Evolutionary conservation across 208 protist species (phyloP).

Genomic region (Trypanosomatidae sp.): DNA sequence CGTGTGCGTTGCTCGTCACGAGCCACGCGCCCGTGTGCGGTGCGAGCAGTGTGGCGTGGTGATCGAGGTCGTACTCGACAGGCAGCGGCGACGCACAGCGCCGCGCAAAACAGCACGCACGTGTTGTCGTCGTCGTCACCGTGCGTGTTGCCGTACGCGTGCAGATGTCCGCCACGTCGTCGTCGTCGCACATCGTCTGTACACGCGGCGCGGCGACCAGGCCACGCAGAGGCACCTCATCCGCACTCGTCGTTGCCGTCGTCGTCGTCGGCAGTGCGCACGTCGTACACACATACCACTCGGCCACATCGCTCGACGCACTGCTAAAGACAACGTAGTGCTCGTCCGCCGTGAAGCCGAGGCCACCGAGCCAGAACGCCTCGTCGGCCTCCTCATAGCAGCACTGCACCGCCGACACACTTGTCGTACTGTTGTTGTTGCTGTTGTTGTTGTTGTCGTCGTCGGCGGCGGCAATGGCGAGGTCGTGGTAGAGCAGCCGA

Average conservation of each 20-base stretch:
- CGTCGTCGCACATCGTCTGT: neutral
- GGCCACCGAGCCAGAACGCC: slow-evolving; percentile 31
- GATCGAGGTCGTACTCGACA: slow-evolving; percentile 48
- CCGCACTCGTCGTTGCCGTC: neutral
- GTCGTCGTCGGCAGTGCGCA: neutral
- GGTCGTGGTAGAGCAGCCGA: slow-evolving; percentile 48
- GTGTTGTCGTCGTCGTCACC: neutral
- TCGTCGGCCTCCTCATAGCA: slow-evolving; percentile 52
- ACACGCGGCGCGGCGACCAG: neutral
- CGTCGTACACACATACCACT: slow-evolving; percentile 24
- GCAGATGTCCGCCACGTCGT: neutral
- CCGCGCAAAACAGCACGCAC: neutral
- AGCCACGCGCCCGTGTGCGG: slow-evolving; percentile 25
- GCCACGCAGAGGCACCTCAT: neutral
- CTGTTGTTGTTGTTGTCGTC: neutral
- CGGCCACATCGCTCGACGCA: slow-evolving; percentile 23
- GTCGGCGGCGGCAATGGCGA: slow-evolving; percentile 6
- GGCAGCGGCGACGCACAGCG: neutral
- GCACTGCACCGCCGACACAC: slow-evolving; percentile 11
- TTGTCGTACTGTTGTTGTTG: neutral
- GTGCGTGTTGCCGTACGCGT: neutral
- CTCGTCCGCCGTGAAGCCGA: slow-evolving; percentile 34
- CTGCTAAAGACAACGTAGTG: slow-evolving; percentile 27
- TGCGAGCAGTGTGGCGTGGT: slow-evolving; percentile 30
- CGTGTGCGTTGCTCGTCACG: slow-evolving; percentile 14